phyloP scores from a whole-genome alignment of 1,284 basidiomycete genomes.

The Athelia sp. region DNA sequence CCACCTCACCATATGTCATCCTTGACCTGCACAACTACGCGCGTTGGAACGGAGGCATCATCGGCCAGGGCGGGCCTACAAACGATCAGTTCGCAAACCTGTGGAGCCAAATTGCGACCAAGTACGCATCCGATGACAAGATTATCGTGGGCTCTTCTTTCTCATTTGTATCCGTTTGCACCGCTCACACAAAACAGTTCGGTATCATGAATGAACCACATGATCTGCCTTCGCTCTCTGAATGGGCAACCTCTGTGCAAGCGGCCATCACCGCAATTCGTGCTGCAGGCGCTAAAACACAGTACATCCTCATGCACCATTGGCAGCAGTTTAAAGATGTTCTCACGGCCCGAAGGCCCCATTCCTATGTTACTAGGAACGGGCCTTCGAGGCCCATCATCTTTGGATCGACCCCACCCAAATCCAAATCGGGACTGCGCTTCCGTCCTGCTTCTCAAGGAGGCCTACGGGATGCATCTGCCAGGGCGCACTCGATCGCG shows the following conservation, averaged over 20 bases:
- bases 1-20: slow-evolving; percentile 14
- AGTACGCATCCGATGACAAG: slow-evolving; percentile 31
- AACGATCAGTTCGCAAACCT: slow-evolving; percentile 49
- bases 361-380: too few species aligned
- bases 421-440: too few species aligned
- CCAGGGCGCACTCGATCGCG: too few species aligned
- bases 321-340: too few species aligned
- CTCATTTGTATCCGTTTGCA: too few species aligned
- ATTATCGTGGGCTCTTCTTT: background rate
- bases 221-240: slow-evolving; percentile 34
- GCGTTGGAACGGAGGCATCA: slow-evolving; percentile 44
- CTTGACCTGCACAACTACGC: slow-evolving; percentile 48
- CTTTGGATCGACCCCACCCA: too few species aligned
- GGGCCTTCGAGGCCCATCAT: too few species aligned
- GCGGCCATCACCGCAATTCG: slow-evolving; percentile 46
- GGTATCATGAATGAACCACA: slow-evolving; percentile 53
- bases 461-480: too few species aligned
- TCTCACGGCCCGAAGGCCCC: too few species aligned
- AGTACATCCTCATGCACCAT: slow-evolving; percentile 44
- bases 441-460: too few species aligned
- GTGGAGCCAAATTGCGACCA: slow-evolving; percentile 48
- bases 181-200: slow-evolving; percentile 16
- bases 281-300: slow-evolving; percentile 36
- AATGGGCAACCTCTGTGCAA: slow-evolving; percentile 43
- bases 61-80: slow-evolving; percentile 57